These are phyloP conservation scores for Polyporus arcularius DNA, from an alignment of 768 basidiomycete species.

Conservation along the genomic window DNA sequence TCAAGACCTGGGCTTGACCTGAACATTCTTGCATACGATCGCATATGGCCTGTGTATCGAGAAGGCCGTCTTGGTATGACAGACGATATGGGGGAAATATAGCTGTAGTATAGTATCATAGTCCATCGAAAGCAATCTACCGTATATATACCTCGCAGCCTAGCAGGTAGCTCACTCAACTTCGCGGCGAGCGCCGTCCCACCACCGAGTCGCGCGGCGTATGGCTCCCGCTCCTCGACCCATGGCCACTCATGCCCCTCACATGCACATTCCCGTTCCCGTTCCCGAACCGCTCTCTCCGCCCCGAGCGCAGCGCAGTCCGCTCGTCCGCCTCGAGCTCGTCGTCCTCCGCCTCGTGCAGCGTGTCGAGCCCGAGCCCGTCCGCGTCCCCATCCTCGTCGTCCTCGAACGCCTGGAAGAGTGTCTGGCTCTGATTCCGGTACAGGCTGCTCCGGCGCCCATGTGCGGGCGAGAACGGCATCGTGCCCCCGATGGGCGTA, in stretches of 20 bases:
- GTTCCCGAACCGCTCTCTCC: conserved; percentile 17
- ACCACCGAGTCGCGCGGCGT: conserved; percentile 45
- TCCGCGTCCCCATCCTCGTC: conserved; percentile 52
- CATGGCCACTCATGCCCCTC: conserved; percentile 20
- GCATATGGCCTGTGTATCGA: too few species aligned
- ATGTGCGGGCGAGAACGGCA: conserved; percentile 44
- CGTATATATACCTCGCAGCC: not conserved
- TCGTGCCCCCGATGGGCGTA: conserved; percentile 32
- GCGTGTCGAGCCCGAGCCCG: conserved; percentile 56
- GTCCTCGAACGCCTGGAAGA: conserved; percentile 79
- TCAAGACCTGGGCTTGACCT: too few species aligned
- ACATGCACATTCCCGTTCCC: conserved; percentile 13
- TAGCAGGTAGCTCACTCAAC: not conserved
- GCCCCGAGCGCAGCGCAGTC: conserved; percentile 44
- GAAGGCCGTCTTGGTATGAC: too few species aligned
- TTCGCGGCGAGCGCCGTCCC: conserved; percentile 13
- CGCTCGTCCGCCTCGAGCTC: conserved; percentile 46
- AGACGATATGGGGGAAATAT: not conserved
- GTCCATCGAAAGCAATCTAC: not conserved
- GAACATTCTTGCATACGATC: too few species aligned
- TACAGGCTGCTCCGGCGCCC: conserved; percentile 68
- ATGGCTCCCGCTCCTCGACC: conserved; percentile 55
- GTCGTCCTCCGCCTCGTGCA: conserved; percentile 64
- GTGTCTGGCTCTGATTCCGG: conserved; percentile 60
- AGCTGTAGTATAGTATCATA: not conserved